A percentile compares a stretch with the other conserved stretches of the same genome.
phyloP scores from a whole-genome alignment of 768 basidiomycete species.

The Megacollybia marginata region DNA sequence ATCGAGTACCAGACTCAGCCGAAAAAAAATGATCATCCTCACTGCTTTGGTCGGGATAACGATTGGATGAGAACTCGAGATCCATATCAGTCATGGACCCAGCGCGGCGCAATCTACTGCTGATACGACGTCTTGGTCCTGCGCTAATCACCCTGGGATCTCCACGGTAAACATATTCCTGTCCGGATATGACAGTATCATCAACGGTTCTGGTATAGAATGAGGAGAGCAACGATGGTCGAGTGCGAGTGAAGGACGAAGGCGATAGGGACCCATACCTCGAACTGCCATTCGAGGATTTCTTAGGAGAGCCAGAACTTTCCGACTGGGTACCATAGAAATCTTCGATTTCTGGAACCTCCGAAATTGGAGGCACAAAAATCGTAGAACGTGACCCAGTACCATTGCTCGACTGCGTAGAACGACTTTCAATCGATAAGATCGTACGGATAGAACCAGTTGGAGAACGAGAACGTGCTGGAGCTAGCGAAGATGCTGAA shows the following conservation, averaged over 20 bases:
- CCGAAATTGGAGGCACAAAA: constrained; percentile 70
- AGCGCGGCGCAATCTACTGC: constrained; percentile 52
- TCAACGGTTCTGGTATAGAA: constrained; percentile 66
- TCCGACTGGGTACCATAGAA: constrained; percentile 19
- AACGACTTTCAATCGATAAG: constrained; percentile 41
- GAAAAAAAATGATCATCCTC: constrained; percentile 3
- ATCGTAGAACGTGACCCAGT: constrained; percentile 65
- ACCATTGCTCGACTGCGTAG: constrained; percentile 35
- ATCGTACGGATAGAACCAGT: constrained; percentile 65
- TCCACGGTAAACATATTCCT: constrained; percentile 63
- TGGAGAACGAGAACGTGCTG: constrained; percentile 30
- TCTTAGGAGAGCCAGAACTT: not conserved
- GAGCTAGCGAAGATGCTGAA: constrained; percentile 41
- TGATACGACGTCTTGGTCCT: constrained; percentile 36
- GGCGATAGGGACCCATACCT: constrained; percentile 15
- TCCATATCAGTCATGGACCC: constrained; percentile 75
- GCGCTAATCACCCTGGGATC: constrained; percentile 70
- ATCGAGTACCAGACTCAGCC: not conserved
- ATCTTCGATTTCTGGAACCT: constrained; percentile 67
- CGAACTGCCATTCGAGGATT: constrained; percentile 2
- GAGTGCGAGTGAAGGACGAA: constrained; percentile 28
- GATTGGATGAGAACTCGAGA: constrained; percentile 26
- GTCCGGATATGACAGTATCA: constrained; percentile 60
- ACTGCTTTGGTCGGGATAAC: not conserved
- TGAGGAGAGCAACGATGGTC: constrained; percentile 43